These are phyloP conservation scores for Dioscorea dumetorum DNA, from an alignment of 106 monocot species.

Conservation along the genomic window DNA sequence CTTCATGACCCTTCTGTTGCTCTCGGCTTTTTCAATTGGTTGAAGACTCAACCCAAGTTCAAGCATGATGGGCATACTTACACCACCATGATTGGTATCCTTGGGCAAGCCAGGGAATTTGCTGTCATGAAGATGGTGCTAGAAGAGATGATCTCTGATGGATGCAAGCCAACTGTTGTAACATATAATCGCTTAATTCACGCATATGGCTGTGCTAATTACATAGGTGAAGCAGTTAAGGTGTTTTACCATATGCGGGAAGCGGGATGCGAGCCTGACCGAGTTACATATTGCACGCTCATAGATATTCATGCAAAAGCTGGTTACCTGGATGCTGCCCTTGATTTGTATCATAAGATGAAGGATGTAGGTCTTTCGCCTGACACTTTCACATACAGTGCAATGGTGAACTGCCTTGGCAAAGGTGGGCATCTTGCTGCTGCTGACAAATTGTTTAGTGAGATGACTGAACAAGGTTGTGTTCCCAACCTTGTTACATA, in stretches of 20 bases:
- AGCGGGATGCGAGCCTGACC: conserved; percentile 65
- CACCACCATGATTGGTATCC: conserved; percentile 95
- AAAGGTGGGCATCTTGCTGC: conserved; percentile 78
- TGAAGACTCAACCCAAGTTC: conserved; percentile 74
- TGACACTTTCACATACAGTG: conserved; percentile 97
- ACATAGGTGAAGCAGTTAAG: conserved; percentile 56
- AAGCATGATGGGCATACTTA: conserved; percentile 92
- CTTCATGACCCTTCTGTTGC: conserved; percentile 75
- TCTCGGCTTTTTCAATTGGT: conserved; percentile 86
- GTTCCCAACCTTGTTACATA: conserved; percentile 91
- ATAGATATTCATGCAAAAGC: conserved; percentile 98
- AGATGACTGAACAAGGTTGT: conserved; percentile 85
- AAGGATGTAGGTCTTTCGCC: conserved; percentile 65
- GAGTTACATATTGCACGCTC: conserved; percentile 87
- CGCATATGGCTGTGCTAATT: conserved; percentile 86
- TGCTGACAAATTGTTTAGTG: conserved; percentile 71
- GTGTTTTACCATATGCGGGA: conserved; percentile 77
- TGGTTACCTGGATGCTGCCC: conserved; percentile 68
- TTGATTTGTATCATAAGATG: conserved; percentile 72
- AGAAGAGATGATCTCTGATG: conserved; percentile 68
- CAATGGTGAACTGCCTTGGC: conserved; percentile 94
- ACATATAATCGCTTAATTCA: conserved; percentile 93
- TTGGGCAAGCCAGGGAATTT: conserved; percentile 86
- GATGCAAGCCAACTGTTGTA: conserved; percentile 71
- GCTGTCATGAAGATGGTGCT: conserved; percentile 46